phyloP scores from a whole-genome alignment of 1,284 basidiomycete genomes.

The Pascua sp. region DNA sequence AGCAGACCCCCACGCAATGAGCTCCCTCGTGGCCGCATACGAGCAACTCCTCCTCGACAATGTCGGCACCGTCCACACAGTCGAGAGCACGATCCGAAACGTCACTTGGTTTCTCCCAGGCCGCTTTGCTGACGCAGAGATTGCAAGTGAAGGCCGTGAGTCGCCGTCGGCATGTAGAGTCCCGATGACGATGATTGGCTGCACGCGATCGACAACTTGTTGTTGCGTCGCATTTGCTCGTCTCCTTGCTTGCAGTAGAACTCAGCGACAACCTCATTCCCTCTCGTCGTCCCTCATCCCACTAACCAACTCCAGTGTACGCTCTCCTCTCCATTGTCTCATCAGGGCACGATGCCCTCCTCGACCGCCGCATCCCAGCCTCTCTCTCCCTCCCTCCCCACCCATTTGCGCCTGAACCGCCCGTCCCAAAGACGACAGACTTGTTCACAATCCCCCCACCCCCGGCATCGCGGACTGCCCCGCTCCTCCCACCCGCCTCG shows the following conservation, averaged over 20 bases:
- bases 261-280: too few relatives aligned
- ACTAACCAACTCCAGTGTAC: slow-evolving; percentile 46
- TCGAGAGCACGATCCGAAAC: slow-evolving; percentile 83
- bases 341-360: slow-evolving; percentile 74
- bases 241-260: too few relatives aligned
- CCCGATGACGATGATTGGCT: slow-evolving; percentile 10
- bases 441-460: slow-evolving; percentile 4
- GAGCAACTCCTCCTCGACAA: slow-evolving; percentile 78
- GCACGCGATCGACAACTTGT: slow-evolving; percentile 1
- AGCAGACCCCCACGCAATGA: slow-evolving; percentile 6
- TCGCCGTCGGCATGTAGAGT: slow-evolving; percentile 34
- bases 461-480: slow-evolving; percentile 17
- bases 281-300: too few relatives aligned
- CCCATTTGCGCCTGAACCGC: slow-evolving; percentile 56
- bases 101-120: slow-evolving; percentile 93
- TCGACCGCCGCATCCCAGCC: slow-evolving; percentile 62
- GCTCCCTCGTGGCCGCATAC: slow-evolving; percentile 55
- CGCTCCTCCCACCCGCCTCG: slow-evolving; percentile 36
- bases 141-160: slow-evolving; percentile 85
- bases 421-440: slow-evolving; percentile 29
- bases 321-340: slow-evolving; percentile 44
- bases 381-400: slow-evolving; percentile 61
- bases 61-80: slow-evolving; percentile 73
- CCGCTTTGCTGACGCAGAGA: slow-evolving; percentile 92
- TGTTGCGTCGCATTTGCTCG: too few relatives aligned